These are phyloP conservation scores for Rhinocladiella similis DNA, from an alignment of 2,329 filamentous ascomycete species.

Conservation along the genomic window DNA sequence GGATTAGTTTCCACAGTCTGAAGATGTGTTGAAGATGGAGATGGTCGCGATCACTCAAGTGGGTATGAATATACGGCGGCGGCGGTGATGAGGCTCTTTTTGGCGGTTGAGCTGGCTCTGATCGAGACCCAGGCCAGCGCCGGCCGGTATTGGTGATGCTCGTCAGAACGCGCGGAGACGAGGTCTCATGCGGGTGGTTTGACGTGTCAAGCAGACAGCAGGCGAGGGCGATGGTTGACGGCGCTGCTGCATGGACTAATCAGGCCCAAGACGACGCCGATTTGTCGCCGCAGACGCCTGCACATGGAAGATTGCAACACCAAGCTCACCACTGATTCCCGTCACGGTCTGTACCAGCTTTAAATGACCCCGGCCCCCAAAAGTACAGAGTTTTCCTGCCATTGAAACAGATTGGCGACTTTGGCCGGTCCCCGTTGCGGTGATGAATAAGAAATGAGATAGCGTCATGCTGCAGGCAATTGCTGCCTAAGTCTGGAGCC, in stretches of 20 bases:
- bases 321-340: constrained; percentile 16
- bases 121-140: constrained; percentile 3
- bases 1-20: neutral
- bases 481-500: constrained; percentile 21
- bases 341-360: constrained; percentile 20
- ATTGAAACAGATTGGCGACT: constrained; percentile 1
- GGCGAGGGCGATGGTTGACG: constrained; percentile 18
- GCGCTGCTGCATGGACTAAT: constrained; percentile 20
- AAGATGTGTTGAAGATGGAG: neutral
- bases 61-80: neutral
- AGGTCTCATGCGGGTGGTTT: constrained; percentile 25
- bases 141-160: constrained; percentile 13
- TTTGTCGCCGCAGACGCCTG: constrained; percentile 15
- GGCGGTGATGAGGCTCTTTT: constrained; percentile 18
- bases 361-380: constrained; percentile 12
- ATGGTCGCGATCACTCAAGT: neutral
- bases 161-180: constrained; percentile 23
- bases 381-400: neutral
- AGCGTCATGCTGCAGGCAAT: constrained; percentile 23
- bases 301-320: constrained; percentile 18
- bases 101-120: neutral
- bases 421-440: neutral
- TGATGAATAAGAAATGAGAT: constrained; percentile 5
- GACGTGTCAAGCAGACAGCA: constrained; percentile 30
- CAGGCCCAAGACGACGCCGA: constrained; percentile 16